Percentiles rank a stretch among this genome's conserved stretches.
These are phyloP conservation scores for Trichoderma pleuroti DNA, from an alignment of 2,329 filamentous ascomycete genomes.

Conservation along the genomic window DNA sequence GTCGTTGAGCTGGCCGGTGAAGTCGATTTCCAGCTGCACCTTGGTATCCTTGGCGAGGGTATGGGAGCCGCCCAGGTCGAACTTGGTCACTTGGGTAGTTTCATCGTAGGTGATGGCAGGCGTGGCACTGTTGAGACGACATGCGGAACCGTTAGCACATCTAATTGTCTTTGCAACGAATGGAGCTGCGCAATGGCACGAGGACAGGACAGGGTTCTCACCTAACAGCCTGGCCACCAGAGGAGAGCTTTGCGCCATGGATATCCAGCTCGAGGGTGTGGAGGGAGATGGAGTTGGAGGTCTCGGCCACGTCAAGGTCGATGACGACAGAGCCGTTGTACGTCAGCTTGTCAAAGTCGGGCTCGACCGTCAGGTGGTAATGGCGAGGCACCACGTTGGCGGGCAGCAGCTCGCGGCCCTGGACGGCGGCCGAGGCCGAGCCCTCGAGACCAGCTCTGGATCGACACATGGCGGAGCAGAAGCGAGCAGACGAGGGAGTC, in stretches of 20 bases:
- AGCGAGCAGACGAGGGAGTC: slow-evolving; percentile 5
- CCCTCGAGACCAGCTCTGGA: slow-evolving; percentile 18
- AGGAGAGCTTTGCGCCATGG: slow-evolving; percentile 53
- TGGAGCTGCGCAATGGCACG: neutral
- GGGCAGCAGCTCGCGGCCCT: slow-evolving; percentile 74
- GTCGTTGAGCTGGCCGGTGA: slow-evolving; percentile 78
- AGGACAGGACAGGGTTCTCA: slow-evolving; percentile 26
- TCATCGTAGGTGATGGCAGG: slow-evolving; percentile 67
- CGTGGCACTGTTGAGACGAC: slow-evolving; percentile 19
- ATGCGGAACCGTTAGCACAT: neutral
- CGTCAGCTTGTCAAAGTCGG: slow-evolving; percentile 81
- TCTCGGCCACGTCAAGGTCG: slow-evolving; percentile 80
- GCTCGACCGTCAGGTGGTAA: slow-evolving; percentile 89
- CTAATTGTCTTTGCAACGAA: neutral
- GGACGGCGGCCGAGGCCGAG: slow-evolving; percentile 22
- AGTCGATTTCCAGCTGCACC: slow-evolving; percentile 59
- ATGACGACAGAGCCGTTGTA: slow-evolving; percentile 83
- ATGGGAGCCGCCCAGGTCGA: slow-evolving; percentile 66
- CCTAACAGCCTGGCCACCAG: slow-evolving; percentile 49
- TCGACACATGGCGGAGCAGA: slow-evolving; percentile 20
- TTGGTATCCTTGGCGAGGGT: slow-evolving; percentile 68
- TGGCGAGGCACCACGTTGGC: slow-evolving; percentile 88
- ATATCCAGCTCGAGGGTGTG: slow-evolving; percentile 87
- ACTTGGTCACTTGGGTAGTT: slow-evolving; percentile 74
- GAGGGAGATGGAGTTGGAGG: slow-evolving; percentile 79